Percentiles rank a stretch among this genome's conserved stretches.
phyloP scores from a whole-genome alignment of 176 grass and related monocot species.

The Oryza rufipogon region DNA sequence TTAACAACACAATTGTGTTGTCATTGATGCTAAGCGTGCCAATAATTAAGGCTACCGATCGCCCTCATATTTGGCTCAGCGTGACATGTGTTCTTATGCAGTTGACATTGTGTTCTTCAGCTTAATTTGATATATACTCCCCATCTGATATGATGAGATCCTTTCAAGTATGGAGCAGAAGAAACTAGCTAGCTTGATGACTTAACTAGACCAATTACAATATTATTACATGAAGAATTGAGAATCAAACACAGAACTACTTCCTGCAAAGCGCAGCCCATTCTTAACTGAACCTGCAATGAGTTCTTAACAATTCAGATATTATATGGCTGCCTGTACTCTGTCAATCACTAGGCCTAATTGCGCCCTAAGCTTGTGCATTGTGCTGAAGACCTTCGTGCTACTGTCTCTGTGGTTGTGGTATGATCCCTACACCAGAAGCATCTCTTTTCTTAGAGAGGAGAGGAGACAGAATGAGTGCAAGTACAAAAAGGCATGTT shows the following conservation, averaged over 20 bases:
- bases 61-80: neutral
- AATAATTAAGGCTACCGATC: too few species aligned
- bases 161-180: neutral
- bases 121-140: neutral
- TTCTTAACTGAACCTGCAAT: neutral
- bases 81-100: neutral
- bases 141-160: neutral
- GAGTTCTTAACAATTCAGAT: neutral
- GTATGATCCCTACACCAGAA: neutral
- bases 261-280: neutral
- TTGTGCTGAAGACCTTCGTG: neutral
- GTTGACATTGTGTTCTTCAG: neutral
- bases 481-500: conserved; percentile 9
- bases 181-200: neutral
- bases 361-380: neutral
- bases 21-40: neutral
- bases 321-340: neutral
- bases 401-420: neutral
- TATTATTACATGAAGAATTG: neutral
- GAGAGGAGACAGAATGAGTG: neutral
- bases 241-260: neutral
- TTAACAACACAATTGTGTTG: neutral
- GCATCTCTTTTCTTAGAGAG: neutral
- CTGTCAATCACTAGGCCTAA: neutral
- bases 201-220: too few species aligned